A percentile compares a stretch with the other conserved stretches of the same genome.
phyloP scores from a whole-genome alignment of 2,329 filamentous ascomycete species.

The Cercospora brassicicola region DNA sequence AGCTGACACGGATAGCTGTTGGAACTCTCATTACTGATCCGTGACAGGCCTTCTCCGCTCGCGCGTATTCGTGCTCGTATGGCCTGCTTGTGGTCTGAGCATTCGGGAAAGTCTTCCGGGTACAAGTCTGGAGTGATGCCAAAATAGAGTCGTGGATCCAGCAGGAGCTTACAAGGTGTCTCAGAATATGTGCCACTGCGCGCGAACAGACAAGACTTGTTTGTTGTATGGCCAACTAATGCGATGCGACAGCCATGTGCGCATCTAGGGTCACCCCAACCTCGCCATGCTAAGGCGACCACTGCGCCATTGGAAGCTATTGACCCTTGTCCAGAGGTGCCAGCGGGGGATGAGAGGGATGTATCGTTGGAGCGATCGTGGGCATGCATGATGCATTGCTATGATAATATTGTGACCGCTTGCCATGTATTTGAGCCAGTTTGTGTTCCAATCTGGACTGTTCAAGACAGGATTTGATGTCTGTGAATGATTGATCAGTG shows the following conservation, averaged over 20 bases:
- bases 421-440: neutral
- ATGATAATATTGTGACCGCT: neutral
- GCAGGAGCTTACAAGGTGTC: neutral
- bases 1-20: neutral
- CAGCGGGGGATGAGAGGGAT: neutral
- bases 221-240: neutral
- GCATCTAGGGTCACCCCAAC: neutral
- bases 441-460: neutral
- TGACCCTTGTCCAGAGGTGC: neutral
- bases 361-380: neutral
- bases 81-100: neutral
- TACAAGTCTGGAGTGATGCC: neutral
- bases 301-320: neutral
- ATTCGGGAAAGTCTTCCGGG: neutral
- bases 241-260: neutral
- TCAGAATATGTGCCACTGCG: neutral
- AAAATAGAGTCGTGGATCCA: neutral
- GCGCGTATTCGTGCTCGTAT: neutral
- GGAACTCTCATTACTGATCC: neutral
- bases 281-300: neutral
- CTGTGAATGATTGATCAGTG: neutral
- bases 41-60: neutral
- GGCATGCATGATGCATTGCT: neutral
- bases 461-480: slow-evolving; percentile 6
- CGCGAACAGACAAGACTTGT: neutral